Evolutionary conservation across 345 rosid species (phyloP), one percentile per base, ranked within the genome.

Genomic region (Linum usitatissimum): DNA sequence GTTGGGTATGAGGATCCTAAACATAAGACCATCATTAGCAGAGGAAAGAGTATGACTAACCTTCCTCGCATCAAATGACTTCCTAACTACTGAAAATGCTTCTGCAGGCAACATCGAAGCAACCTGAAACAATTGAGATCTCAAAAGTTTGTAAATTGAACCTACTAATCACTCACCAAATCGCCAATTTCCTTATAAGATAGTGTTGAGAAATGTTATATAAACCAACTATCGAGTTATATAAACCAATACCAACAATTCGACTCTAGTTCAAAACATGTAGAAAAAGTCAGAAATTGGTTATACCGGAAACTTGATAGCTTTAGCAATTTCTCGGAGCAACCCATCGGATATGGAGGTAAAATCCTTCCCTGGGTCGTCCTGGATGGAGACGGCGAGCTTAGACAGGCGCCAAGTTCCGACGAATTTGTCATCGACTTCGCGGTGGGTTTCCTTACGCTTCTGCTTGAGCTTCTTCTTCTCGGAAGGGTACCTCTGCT

Each of bases 21-120:
- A 9, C 14, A 10, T 45, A 45, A 4, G 4, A 45, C 17, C 17
- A 45, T 10, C 51, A 45, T 15, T 45, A 45, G 51, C 51, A 45
- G 51, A 45, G 51, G 51, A 10, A 4, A 45, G 51, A 45, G 51
- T 45, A 45, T 15, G 10, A 65, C 69, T 39, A 40, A 85, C 97
- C 97, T 87, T 89, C 70, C 98, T 83, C 19, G 98, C 97, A 64
- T 92, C 98, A 73, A 89, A 92, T 3, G 98, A 89, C 73, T 89
- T 92, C 75, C 98, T 76, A 67, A 87, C 76, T n/a, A 92, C 83
- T 17, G 87, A 19, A 76, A 92, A 85, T 13, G 95, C 97, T 75
- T 89, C 90, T 13, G 70, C 68, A 3, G 98, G 97, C 77, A 89
- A 65, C 95, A 92, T 75, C 0, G 96, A 79, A 68, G 96, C 90